phyloP scores from a whole-genome alignment of 2,329 filamentous ascomycete species.

The Cercospora sojina region DNA sequence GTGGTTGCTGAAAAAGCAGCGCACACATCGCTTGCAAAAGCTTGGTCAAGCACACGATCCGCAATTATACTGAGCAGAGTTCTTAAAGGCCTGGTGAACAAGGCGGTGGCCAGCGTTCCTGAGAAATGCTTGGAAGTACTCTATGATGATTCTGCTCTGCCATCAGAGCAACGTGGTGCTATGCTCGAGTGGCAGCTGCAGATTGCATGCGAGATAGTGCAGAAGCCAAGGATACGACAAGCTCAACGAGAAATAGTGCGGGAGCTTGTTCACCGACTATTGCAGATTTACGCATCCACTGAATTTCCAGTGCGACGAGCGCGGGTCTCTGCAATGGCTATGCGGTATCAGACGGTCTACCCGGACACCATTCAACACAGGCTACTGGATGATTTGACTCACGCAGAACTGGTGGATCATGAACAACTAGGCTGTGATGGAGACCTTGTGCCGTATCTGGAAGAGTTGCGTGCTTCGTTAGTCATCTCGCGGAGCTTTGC shows the following conservation, averaged over 20 bases:
- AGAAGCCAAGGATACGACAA: slow-evolving; percentile 26
- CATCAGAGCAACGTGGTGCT: slow-evolving; percentile 36
- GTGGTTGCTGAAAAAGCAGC: slow-evolving; percentile 53
- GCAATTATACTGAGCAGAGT: slow-evolving; percentile 27
- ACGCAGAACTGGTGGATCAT: slow-evolving; percentile 10
- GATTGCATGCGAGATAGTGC: slow-evolving; percentile 26
- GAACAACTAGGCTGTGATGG: slow-evolving; percentile 34
- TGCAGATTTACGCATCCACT: slow-evolving; percentile 23
- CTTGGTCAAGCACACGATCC: slow-evolving; percentile 26
- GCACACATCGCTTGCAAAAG: slow-evolving; percentile 44
- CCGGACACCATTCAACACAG: slow-evolving; percentile 26
- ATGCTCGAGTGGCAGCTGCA: slow-evolving; percentile 47
- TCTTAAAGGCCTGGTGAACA: slow-evolving; percentile 27
- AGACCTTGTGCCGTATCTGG: slow-evolving; percentile 36
- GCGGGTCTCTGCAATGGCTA: slow-evolving; percentile 26
- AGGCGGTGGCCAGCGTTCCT: slow-evolving; percentile 8
- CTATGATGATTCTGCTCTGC: slow-evolving; percentile 39
- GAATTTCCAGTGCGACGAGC: slow-evolving; percentile 35
- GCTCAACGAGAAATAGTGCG: slow-evolving; percentile 22
- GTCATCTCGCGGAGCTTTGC: slow-evolving; percentile 34
- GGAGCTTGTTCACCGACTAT: slow-evolving; percentile 24
- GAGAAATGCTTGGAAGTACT: slow-evolving; percentile 25
- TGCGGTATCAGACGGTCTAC: slow-evolving; percentile 29
- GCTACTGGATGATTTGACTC: slow-evolving; percentile 15
- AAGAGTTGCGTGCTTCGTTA: slow-evolving; percentile 40